Conservation (phyloP, 306 rosid species). For the Dalbergia cultrata region DNA sequence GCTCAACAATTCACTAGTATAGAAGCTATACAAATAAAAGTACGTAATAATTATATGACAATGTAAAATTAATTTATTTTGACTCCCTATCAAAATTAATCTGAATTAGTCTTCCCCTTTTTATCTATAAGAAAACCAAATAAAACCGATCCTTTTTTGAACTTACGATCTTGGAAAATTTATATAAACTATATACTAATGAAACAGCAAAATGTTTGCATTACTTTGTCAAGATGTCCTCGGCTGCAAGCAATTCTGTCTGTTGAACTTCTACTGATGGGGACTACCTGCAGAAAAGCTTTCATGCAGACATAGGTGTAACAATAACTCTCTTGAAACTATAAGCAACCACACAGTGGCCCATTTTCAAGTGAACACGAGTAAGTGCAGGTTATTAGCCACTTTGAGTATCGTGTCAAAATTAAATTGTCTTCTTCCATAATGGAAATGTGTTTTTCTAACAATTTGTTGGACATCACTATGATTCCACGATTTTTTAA, state of each 20-base stretch:
- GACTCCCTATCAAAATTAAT: no score
- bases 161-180: neutral
- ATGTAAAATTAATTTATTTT: no score
- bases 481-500: no score
- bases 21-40: no score
- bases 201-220: neutral
- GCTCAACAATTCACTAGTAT: no score
- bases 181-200: neutral
- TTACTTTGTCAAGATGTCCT: neutral
- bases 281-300: slow-evolving; percentile 8
- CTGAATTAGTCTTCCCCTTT: neutral
- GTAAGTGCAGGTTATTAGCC: slow-evolving; percentile 42
- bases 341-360: slow-evolving; percentile 27
- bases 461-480: no score
- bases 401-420: slow-evolving; percentile 50
- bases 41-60: no score
- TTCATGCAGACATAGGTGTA: neutral
- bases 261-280: neutral
- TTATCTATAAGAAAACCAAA: neutral
- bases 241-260: neutral
- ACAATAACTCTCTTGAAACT: slow-evolving; percentile 17
- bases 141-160: neutral
- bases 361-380: slow-evolving; percentile 29
- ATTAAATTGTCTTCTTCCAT: slow-evolving; percentile 51
- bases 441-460: neutral